Base-by-base conservation (phyloP, 2,329 filamentous ascomycete genomes). In the Rhynchosporium secalis region DNA sequence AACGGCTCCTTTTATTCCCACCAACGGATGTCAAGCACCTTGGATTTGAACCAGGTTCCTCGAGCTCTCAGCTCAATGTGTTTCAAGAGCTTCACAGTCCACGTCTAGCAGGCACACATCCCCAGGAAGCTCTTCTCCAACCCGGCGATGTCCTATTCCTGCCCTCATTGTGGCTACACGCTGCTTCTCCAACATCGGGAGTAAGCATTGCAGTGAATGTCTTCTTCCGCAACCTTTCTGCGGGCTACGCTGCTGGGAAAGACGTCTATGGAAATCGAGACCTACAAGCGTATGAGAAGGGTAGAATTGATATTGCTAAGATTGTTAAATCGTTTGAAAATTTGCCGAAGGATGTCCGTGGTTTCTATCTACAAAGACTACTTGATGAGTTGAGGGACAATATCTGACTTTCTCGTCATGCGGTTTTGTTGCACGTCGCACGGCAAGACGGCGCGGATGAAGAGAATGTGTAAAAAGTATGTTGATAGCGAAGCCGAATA, bases 241-340 rank as follows among this genome's bases (percentile, higher is more conserved):
- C 74, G 3, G 86, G 83, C 1, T 95, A 95, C 73, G 86, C 91
- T 0, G 75, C 82, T 0, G 92, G 92, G 0, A 83, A 87, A 67
- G 92, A 96, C 73, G 88, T 96, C 0, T 96, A 96, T 72, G 92
- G 91, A 1, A 96, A 96, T 72, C 82, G 91, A 45, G 93, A 96
- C 75, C 75, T 96, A 56, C 88, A 89, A 45, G 89, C 88, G 1
- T 96, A 96, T 72, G 91, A 96, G 73, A 92, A 90, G 70, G 90
- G 89, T 0, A 81, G 92, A 58, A 81, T 84, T 66, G 90, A 94
- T 69, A 76, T 96, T 5, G 80, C 83, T 49, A 87, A 84, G 68
- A 87, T 96, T 31, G 76, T 78, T 0, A 85, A 81, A 64, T 80
- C 80, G 2, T 92, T 94, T 71, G 81, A 83, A 45, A 83, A 79